Percentiles rank a stretch among this genome's conserved stretches.
These are phyloP conservation scores for Aspergillus brunneoviolaceus DNA, from an alignment of 2,329 filamentous ascomycete species.

Conservation along the genomic window DNA sequence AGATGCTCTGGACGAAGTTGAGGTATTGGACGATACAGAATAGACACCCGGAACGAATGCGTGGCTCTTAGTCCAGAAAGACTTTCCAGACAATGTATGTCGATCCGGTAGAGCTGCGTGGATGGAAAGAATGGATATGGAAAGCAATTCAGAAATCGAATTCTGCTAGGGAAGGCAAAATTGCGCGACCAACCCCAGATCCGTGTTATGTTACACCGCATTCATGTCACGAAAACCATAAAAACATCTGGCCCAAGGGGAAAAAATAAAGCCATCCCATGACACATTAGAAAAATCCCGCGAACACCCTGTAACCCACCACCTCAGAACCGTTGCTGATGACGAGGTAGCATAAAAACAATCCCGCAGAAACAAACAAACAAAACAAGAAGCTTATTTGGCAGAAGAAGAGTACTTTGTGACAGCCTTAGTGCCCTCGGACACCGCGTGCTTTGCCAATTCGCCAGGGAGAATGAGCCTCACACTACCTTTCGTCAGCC, in stretches of 20 bases:
- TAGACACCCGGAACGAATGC: background rate
- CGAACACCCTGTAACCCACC: constrained; percentile 47
- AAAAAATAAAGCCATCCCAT: constrained; percentile 49
- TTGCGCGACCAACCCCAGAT: constrained; percentile 36
- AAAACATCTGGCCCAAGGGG: constrained; percentile 41
- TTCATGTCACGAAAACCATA: constrained; percentile 46
- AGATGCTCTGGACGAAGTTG: constrained; percentile 83
- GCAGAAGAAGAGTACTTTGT: constrained; percentile 99
- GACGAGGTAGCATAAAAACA: constrained; percentile 45
- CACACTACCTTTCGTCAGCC: constrained; percentile 56
- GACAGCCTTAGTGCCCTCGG: constrained; percentile 98
- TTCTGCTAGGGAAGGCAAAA: constrained; percentile 32
- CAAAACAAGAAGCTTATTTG: constrained; percentile 71
- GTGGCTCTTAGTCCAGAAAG: background rate
- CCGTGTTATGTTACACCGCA: constrained; percentile 49
- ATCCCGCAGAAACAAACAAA: constrained; percentile 56
- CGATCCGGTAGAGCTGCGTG: no score
- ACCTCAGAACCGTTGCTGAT: constrained; percentile 45
- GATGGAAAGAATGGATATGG: constrained; percentile 7
- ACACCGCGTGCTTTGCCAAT: constrained; percentile 98
- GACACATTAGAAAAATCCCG: constrained; percentile 47
- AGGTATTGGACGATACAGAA: constrained; percentile 70
- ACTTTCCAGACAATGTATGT: background rate
- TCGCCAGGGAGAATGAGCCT: constrained; percentile 97
- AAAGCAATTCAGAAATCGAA: constrained; percentile 31